Evolutionary conservation across 306 rosid species (phyloP).

Genomic region (Gastrolobium villosum): DNA sequence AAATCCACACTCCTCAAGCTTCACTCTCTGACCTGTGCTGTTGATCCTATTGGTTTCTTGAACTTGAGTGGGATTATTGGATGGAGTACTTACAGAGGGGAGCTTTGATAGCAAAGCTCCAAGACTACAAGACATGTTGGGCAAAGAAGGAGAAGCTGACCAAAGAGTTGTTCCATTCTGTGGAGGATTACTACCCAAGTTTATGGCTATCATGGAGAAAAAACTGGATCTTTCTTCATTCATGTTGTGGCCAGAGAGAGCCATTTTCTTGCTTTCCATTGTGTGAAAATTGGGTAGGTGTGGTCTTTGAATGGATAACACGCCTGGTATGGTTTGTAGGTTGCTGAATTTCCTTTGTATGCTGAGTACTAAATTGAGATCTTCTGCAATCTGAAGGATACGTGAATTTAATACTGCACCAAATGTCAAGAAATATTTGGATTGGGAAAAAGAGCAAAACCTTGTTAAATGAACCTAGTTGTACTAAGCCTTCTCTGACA

Average conservation of each 20-base stretch:
- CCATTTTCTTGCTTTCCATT: conserved; percentile 57
- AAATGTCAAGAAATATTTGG: conserved; percentile 28
- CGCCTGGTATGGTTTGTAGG: conserved; percentile 85
- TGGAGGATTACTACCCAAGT: conserved; percentile 72
- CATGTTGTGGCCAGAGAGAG: conserved; percentile 47
- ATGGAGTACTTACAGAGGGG: conserved; percentile 48
- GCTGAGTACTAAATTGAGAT: conserved; percentile 73
- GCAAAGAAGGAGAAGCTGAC: conserved; percentile 63
- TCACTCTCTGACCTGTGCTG: conserved; percentile 46
- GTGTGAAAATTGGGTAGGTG: conserved; percentile 62
- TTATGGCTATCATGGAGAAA: conserved; percentile 61
- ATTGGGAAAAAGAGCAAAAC: conserved; percentile 41
- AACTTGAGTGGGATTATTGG: conserved; percentile 39
- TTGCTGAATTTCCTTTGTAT: conserved; percentile 83
- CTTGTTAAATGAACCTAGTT: conserved; percentile 87
- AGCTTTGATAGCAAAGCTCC: conserved; percentile 60
- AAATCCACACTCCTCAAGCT: conserved; percentile 47
- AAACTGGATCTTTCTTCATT: conserved; percentile 56
- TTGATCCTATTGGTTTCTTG: conserved; percentile 44
- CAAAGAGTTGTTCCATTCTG: conserved; percentile 57
- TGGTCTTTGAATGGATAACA: conserved; percentile 79
- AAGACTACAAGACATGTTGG: conserved; percentile 63
- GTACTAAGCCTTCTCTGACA: conserved; percentile 90
- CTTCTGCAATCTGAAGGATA: conserved; percentile 72
- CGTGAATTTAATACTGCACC: background rate